phyloP scores from a whole-genome alignment of 176 grass and related monocot genomes.

The Otatea glauca region DNA sequence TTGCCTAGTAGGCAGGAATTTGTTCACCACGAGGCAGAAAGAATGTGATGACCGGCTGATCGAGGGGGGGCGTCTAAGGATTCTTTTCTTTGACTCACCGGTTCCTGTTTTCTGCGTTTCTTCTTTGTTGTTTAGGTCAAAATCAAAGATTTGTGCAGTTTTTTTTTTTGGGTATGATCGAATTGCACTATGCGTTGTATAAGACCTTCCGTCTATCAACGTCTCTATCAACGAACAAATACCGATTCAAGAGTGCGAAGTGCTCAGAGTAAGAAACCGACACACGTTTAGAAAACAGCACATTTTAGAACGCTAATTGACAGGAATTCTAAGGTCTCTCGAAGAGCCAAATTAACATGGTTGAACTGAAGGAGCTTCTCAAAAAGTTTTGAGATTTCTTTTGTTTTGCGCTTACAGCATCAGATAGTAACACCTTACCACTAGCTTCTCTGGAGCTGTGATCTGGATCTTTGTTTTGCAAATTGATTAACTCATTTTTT shows the following conservation, averaged over 20 bases:
- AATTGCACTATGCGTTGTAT: too few relatives aligned
- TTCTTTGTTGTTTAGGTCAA: too few relatives aligned
- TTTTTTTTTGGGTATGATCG: too few relatives aligned
- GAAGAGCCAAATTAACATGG: too few relatives aligned
- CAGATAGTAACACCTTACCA: neutral
- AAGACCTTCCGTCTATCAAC: too few relatives aligned
- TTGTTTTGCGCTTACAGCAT: neutral
- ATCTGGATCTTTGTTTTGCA: neutral
- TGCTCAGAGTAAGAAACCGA: too few relatives aligned
- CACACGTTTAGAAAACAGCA: too few relatives aligned
- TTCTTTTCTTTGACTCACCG: neutral
- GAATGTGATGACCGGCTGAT: neutral
- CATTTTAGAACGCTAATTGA: too few relatives aligned
- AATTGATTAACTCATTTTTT: neutral
- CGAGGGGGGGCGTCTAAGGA: neutral
- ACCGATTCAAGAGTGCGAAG: too few relatives aligned
- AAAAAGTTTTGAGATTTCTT: neutral
- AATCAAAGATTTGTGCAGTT: too few relatives aligned
- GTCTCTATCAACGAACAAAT: too few relatives aligned
- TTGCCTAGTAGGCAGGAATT: neutral
- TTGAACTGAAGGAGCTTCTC: neutral
- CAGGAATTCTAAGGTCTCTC: too few relatives aligned
- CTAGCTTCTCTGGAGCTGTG: neutral
- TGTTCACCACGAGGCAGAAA: neutral
- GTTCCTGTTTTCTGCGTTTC: neutral